A percentile compares a stretch with the other conserved stretches of the same genome.
Conservation (phyloP, 2,329 filamentous ascomycete genomes). For the Dactylellina sp. region DNA sequence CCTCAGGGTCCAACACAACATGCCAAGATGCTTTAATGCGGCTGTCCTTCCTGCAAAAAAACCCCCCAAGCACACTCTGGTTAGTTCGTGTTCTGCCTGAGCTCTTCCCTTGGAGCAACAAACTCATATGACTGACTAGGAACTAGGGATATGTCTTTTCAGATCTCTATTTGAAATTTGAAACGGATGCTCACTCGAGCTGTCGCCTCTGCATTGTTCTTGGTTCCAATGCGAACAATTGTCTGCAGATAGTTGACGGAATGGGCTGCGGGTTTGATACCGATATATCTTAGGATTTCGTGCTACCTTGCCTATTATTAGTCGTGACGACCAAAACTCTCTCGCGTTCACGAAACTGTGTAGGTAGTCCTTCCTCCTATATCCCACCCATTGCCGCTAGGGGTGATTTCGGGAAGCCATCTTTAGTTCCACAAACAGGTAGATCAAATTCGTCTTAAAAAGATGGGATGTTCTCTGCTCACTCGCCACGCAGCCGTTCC, state of each 20-base stretch:
- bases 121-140: background rate
- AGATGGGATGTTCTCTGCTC: constrained; percentile 26
- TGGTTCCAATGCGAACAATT: background rate
- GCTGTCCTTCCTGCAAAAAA: constrained; percentile 30
- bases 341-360: constrained; percentile 12
- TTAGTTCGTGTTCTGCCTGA: constrained; percentile 8
- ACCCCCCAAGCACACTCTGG: background rate
- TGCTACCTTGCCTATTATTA: too few species aligned
- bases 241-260: background rate
- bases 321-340: too few species aligned
- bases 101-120: constrained; percentile 20
- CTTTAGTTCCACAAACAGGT: constrained; percentile 23
- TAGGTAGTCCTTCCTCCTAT: background rate
- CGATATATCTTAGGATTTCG: too few species aligned
- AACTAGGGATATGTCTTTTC: constrained; percentile 6
- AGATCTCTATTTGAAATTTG: constrained; percentile 22
- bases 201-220: constrained; percentile 11
- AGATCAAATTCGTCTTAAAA: constrained; percentile 2
- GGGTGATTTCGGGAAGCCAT: constrained; percentile 19
- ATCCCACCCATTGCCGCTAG: background rate
- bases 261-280: too few species aligned
- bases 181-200: constrained; percentile 9
- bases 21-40: constrained; percentile 25
- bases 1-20: constrained; percentile 37
- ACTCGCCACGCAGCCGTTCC: constrained; percentile 22